Evolutionary conservation across 352 stramenopile genomes (phyloP), one percentile per base, ranked within the genome.

Genomic region (Phytophthora pisi): DNA sequence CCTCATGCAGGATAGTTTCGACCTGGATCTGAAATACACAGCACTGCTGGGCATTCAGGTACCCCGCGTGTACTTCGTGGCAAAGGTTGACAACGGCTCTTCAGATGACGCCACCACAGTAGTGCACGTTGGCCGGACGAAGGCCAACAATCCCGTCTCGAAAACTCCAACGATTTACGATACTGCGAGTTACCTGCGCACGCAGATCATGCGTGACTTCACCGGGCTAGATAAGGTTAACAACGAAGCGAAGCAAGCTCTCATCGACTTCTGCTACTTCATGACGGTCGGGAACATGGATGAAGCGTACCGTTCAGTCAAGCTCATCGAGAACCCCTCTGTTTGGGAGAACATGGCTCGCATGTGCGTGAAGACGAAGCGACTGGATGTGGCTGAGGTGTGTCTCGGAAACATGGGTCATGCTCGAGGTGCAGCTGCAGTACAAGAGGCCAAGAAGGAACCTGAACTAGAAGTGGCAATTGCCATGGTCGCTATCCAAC

Each of bases 281-380:
- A 93, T 98, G 57, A 97, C 93, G 9, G 85, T 97, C 10, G 94
- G 95, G 15, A 98, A 98, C 71, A 97, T 98, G 90, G 96, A 99
- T 77, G 92, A 98, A 66, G 96, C 96, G 1, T 98, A 98, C 61
- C 79, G 89, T 4, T 94, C 90, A 0, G 91, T 99, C 13, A 94
- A 97, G 72, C 76, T 97, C 23, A 97, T 99, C 64, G 84, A 97
- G 49, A 98, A 92, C 61, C 70, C 90, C 15, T 92, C 83, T 0
- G 96, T 98, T 24, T 99, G 96, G 96, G 89, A 97, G 56, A 98
- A 98, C 70, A 98, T 99, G 91, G 95, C 94, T 16, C 89, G 96
- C 51, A 98, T 98, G 87, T 98, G 96, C 70, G 92, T 99, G 56
- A 98, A 98, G 72, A 98, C 92, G 28, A 98, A 97, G 71, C 86